A percentile compares a stretch with the other conserved stretches of the same genome.
These are phyloP conservation scores for Mollisiaceae sp. DNA, from an alignment of 2,329 filamentous ascomycete genomes.

Conservation along the genomic window DNA sequence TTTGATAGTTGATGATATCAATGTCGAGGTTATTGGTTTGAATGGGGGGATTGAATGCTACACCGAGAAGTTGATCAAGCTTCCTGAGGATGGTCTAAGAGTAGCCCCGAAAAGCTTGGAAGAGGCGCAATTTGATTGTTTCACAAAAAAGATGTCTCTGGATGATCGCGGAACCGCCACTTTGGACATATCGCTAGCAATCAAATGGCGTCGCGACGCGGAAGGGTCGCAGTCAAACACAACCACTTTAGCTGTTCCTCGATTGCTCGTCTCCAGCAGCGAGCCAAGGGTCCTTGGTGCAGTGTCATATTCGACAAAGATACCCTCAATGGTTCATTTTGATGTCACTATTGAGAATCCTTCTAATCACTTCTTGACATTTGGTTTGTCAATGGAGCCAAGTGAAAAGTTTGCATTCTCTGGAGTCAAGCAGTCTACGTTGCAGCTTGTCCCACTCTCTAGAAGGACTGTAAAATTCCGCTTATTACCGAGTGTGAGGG, in stretches of 20 bases:
- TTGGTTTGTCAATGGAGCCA: slow-evolving; percentile 89
- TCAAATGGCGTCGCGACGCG: slow-evolving; percentile 73
- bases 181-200: slow-evolving; percentile 74
- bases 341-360: slow-evolving; percentile 87
- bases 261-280: slow-evolving; percentile 77
- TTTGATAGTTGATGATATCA: slow-evolving; percentile 66
- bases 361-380: slow-evolving; percentile 92
- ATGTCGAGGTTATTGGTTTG: slow-evolving; percentile 64
- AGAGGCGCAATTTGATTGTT: slow-evolving; percentile 74
- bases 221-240: slow-evolving; percentile 53
- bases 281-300: slow-evolving; percentile 80
- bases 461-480: slow-evolving; percentile 75
- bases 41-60: slow-evolving; percentile 67
- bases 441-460: slow-evolving; percentile 84
- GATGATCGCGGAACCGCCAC: slow-evolving; percentile 81
- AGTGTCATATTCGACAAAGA: slow-evolving; percentile 51
- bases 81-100: slow-evolving; percentile 48
- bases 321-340: slow-evolving; percentile 48
- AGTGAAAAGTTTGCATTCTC: slow-evolving; percentile 93
- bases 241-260: slow-evolving; percentile 76
- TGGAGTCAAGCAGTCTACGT: slow-evolving; percentile 78
- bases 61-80: slow-evolving; percentile 47
- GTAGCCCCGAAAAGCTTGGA: slow-evolving; percentile 72
- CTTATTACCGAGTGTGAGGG: slow-evolving; percentile 69
- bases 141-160: slow-evolving; percentile 75